These are phyloP conservation scores for Talaromyces sp. DNA, from an alignment of 2,329 filamentous ascomycete species.

Conservation along the genomic window DNA sequence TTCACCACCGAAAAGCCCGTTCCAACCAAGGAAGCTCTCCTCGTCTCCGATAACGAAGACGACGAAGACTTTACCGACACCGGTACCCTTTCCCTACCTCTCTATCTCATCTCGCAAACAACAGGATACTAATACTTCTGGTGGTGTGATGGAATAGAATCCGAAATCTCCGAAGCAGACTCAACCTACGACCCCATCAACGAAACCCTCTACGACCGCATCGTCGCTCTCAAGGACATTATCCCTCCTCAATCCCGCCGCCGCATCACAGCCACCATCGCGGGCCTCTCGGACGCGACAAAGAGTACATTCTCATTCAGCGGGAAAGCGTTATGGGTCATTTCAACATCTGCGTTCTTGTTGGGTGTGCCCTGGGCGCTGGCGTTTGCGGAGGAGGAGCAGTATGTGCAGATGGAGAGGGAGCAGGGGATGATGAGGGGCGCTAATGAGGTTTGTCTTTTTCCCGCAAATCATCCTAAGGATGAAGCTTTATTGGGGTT, in stretches of 20 bases:
- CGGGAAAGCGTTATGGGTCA: constrained; percentile 85
- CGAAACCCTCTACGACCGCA: constrained; percentile 62
- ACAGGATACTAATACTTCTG: background rate
- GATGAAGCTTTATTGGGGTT: background rate
- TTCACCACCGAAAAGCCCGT: constrained; percentile 71
- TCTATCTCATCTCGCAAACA: too few species aligned
- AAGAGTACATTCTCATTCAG: constrained; percentile 58
- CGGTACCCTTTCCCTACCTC: constrained; percentile 55
- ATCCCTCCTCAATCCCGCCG: constrained; percentile 69
- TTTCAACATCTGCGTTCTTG: constrained; percentile 84
- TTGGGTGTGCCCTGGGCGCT: constrained; percentile 91
- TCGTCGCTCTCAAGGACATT: constrained; percentile 72
- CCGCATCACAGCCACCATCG: constrained; percentile 60
- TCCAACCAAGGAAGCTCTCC: constrained; percentile 55
- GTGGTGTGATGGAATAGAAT: constrained; percentile 53
- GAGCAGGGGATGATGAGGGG: constrained; percentile 95
- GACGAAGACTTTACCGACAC: constrained; percentile 88
- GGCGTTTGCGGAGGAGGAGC: constrained; percentile 92
- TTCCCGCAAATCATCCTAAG: background rate
- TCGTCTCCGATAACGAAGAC: constrained; percentile 54
- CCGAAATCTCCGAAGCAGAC: constrained; percentile 73
- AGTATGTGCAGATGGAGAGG: constrained; percentile 95
- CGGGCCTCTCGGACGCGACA: constrained; percentile 43
- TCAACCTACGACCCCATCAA: constrained; percentile 61
- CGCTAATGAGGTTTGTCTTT: constrained; percentile 66